Percentiles rank a stretch among this genome's conserved stretches.
phyloP scores from a whole-genome alignment of 1,139 yeast genomes.

The Blastobotrys ciferrii region DNA sequence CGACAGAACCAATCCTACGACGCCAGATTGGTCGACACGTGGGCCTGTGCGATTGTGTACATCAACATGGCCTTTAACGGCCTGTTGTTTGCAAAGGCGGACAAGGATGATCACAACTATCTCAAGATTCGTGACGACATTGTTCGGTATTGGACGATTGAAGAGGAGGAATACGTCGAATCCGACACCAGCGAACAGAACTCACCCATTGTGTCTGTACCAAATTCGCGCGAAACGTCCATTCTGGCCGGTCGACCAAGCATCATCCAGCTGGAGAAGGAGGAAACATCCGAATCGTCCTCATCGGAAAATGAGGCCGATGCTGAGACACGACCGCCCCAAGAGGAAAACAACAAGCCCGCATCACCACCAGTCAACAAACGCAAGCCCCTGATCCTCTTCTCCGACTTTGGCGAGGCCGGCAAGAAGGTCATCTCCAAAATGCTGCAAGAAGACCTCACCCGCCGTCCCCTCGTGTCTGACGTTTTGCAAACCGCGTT shows the following conservation, averaged over 20 bases:
- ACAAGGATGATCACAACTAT: slow-evolving; percentile 29
- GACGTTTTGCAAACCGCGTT: slow-evolving; percentile 77
- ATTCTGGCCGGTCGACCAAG: neutral
- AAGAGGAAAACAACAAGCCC: slow-evolving; percentile 1
- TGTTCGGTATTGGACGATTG: slow-evolving; percentile 65
- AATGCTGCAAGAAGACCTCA: slow-evolving; percentile 72
- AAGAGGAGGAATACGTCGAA: slow-evolving; percentile 51
- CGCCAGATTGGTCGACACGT: slow-evolving; percentile 77
- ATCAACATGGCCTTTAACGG: slow-evolving; percentile 67
- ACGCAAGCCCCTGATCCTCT: slow-evolving; percentile 20
- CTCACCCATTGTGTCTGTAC: slow-evolving; percentile 47
- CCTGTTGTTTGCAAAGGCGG: slow-evolving; percentile 35
- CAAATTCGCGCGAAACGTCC: slow-evolving; percentile 1
- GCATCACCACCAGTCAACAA: neutral
- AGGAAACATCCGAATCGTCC: slow-evolving; percentile 40
- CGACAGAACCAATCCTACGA: slow-evolving; percentile 49
- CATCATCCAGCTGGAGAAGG: slow-evolving; percentile 51
- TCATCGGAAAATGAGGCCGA: slow-evolving; percentile 9
- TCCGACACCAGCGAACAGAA: slow-evolving; percentile 39
- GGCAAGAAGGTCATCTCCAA: slow-evolving; percentile 29
- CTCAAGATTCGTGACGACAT: slow-evolving; percentile 24
- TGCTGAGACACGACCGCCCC: slow-evolving; percentile 6
- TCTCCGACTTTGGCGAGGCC: slow-evolving; percentile 32
- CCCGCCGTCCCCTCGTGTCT: slow-evolving; percentile 66
- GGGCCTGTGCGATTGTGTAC: slow-evolving; percentile 87